Evolutionary conservation across 208 protist genomes (phyloP).

Genomic region (Trichomonas tenax): DNA sequence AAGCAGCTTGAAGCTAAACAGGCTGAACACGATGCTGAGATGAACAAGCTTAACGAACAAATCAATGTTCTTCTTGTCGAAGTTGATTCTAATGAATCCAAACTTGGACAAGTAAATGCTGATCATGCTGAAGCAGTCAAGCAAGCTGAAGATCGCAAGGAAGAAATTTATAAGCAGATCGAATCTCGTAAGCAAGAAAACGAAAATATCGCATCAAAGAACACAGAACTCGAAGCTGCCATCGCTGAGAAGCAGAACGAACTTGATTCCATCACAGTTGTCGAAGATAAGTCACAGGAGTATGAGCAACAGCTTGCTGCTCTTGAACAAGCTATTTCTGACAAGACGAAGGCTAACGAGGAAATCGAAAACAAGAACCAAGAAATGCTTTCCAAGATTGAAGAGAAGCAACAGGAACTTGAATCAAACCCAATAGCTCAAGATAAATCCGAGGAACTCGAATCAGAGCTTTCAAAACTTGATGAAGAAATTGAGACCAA

Average conservation of each 20-base stretch:
- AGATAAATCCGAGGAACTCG: background rate
- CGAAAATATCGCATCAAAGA: background rate
- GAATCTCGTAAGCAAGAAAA: background rate
- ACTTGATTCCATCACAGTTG: background rate
- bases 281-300: background rate
- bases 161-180: too few species aligned
- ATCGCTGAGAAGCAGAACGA: background rate
- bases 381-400: background rate
- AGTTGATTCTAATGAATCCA: too few species aligned
- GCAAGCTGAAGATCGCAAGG: too few species aligned
- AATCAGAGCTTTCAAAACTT: background rate
- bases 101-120: too few species aligned
- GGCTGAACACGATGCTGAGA: too few species aligned
- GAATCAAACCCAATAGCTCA: background rate
- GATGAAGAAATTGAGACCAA: background rate
- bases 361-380: background rate
- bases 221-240: background rate
- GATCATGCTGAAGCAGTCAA: too few species aligned
- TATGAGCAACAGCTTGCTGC: background rate
- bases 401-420: background rate
- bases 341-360: background rate
- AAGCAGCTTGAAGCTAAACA: too few species aligned
- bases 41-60: too few species aligned
- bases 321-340: background rate
- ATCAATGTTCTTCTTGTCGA: too few species aligned